Evolutionary conservation across 805 yeast genomes (phyloP).

Genomic region (Wickerhamomyces silvicola): DNA sequence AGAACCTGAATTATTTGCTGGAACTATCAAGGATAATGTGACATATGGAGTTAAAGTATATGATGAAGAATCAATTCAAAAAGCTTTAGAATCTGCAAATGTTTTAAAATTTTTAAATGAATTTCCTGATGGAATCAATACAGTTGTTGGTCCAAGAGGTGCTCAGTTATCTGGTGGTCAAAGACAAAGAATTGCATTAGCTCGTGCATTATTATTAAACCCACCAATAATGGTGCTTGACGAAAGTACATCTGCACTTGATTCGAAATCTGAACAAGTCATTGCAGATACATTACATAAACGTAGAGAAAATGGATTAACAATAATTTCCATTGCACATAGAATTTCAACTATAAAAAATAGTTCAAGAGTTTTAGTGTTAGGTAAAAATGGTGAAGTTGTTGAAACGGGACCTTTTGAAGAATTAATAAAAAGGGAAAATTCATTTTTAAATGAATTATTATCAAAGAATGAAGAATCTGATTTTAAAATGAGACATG

Average conservation of each 20-base stretch:
- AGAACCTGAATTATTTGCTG: conserved; percentile 85
- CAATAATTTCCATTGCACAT: conserved; percentile 89
- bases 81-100: conserved; percentile 67
- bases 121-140: conserved; percentile 79
- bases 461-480: conserved; percentile 25
- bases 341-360: conserved; percentile 81
- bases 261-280: conserved; percentile 79
- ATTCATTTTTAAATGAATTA: conserved; percentile 28
- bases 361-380: conserved; percentile 74
- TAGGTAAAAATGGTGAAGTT: conserved; percentile 67
- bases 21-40: conserved; percentile 78
- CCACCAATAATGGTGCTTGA: conserved; percentile 83
- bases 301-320: conserved; percentile 50
- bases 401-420: conserved; percentile 64
- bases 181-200: conserved; percentile 86
- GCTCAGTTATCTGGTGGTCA: conserved; percentile 93
- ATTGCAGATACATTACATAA: conserved; percentile 66
- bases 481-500: not conserved
- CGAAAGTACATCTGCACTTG: conserved; percentile 93
- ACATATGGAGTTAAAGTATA: conserved; percentile 60
- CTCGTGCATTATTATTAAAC: conserved; percentile 72
- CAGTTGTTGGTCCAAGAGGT: conserved; percentile 81
- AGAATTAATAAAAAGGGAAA: conserved; percentile 37
- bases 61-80: conserved; percentile 49
- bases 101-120: conserved; percentile 60